These are phyloP conservation scores for Microthyrium microscopicum DNA, from an alignment of 2,329 filamentous ascomycete species.

Conservation along the genomic window DNA sequence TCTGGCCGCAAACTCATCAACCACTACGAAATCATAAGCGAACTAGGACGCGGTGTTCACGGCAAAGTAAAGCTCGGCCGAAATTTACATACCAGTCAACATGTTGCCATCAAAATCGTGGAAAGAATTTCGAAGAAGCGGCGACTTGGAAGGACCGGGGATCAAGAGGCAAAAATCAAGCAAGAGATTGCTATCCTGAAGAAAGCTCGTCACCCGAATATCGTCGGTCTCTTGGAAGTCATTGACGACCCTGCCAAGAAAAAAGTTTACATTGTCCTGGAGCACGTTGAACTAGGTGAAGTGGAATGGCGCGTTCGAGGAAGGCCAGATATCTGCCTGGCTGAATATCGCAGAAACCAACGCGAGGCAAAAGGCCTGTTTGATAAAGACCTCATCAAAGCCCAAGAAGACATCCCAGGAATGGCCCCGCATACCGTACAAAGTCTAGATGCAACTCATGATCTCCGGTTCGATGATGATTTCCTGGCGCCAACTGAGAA, in stretches of 20 bases:
- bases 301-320: conserved; percentile 88
- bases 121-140: conserved; percentile 87
- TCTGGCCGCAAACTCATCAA: conserved; percentile 95
- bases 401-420: too few species aligned
- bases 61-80: conserved; percentile 94
- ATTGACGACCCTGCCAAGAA: conserved; percentile 92
- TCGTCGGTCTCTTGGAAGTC: conserved; percentile 87
- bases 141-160: conserved; percentile 61
- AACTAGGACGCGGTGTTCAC: conserved; percentile 88
- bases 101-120: conserved; percentile 97
- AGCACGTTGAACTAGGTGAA: conserved; percentile 87
- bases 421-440: too few species aligned
- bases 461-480: conserved; percentile 30
- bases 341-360: conserved; percentile 69
- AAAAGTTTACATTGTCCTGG: conserved; percentile 96
- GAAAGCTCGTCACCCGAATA: conserved; percentile 94
- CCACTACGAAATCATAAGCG: conserved; percentile 91
- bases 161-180: conserved; percentile 68
- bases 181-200: conserved; percentile 96
- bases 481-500: conserved; percentile 38
- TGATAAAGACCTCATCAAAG: conserved; percentile 23
- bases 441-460: conserved; percentile 29
- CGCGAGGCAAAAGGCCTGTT: conserved; percentile 41
- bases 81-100: conserved; percentile 56
- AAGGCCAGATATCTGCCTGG: conserved; percentile 61